Base-by-base conservation (phyloP, 2,329 filamentous ascomycete genomes). In the Diaporthe velutina region DNA sequence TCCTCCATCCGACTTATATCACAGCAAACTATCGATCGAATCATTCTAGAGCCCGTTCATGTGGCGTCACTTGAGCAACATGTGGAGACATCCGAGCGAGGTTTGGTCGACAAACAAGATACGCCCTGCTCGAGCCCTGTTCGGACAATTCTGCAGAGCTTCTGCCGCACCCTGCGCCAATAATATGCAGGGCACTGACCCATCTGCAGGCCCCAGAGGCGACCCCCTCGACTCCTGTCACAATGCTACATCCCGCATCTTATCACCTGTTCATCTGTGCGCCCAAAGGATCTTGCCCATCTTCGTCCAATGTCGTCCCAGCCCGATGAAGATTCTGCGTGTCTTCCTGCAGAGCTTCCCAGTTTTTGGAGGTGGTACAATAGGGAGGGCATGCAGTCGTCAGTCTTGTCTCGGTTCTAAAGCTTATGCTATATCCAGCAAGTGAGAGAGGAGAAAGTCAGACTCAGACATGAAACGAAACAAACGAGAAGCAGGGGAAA, bases 101-200 rank as follows among this genome's bases (percentile, higher is more conserved):
- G n/a, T 38, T 38, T 40, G 45, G 33, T 30, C 19, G 30, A 68
- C 48, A 38, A 52, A 28, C 48, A 68, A 54, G 7, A 28, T 28
- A 19, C n/a, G n/a, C n/a, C n/a, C n/a, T n/a, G n/a, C n/a, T n/a
- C n/a, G n/a, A n/a, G 57, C 25, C 33, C 22, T 68, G 64, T 28
- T 40, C 48, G 64, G 64, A 40, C 33, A 52, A 19, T 52, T 38
- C 42, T 28, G n/a, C 30, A 52, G 64, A 28, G 64, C 64, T 52
- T 52, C 45, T 67, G 64, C 64, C 64, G 45, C 64, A 52, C 30
- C 61, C 30, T 52, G 45, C 64, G 64, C 48, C 64, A 52, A 40
- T 68, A 68, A 68, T 54, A 54, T 68, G 64, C 64, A 68, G 33
- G 35, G 64, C 64, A 68, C 64, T 54, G 64, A 68, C 64, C 64